These are phyloP conservation scores for Hortiboletus flavorubellus DNA, from an alignment of 768 basidiomycete genomes.

Conservation along the genomic window DNA sequence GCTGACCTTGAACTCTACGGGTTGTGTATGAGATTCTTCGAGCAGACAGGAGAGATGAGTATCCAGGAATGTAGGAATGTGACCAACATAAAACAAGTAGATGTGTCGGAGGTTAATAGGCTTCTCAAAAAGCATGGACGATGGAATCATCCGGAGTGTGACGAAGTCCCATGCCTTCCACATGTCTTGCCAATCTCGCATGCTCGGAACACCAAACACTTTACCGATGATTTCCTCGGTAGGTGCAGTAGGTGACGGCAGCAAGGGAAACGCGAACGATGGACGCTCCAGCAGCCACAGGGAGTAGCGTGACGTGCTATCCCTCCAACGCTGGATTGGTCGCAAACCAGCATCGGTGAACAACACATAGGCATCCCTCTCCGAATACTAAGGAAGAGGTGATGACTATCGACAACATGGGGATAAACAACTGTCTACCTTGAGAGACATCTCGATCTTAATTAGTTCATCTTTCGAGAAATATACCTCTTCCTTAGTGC, in stretches of 20 bases:
- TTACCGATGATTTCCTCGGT: slow-evolving; percentile 19
- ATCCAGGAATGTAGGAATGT: slow-evolving; percentile 90
- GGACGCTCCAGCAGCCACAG: slow-evolving; percentile 92
- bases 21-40: slow-evolving; percentile 77
- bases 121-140: slow-evolving; percentile 80
- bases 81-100: slow-evolving; percentile 95
- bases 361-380: slow-evolving; percentile 60
- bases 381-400: slow-evolving; percentile 62
- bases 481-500: slow-evolving; percentile 38
- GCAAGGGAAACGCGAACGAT: slow-evolving; percentile 68
- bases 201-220: slow-evolving; percentile 63
- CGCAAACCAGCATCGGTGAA: slow-evolving; percentile 78
- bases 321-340: slow-evolving; percentile 83
- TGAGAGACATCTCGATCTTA: slow-evolving; percentile 84
- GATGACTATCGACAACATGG: not conserved
- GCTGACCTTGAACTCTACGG: slow-evolving; percentile 70
- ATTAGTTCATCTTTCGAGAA: slow-evolving; percentile 75
- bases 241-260: slow-evolving; percentile 38
- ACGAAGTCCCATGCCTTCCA: slow-evolving; percentile 91
- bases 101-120: slow-evolving; percentile 95
- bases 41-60: slow-evolving; percentile 80
- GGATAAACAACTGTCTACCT: slow-evolving; percentile 48
- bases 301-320: slow-evolving; percentile 66
- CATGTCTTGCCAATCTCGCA: slow-evolving; percentile 75
- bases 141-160: slow-evolving; percentile 81